Evolutionary conservation across 345 rosid genomes (phyloP), one percentile per base, ranked within the genome.

Genomic region (Raphanus raphanistrum): DNA sequence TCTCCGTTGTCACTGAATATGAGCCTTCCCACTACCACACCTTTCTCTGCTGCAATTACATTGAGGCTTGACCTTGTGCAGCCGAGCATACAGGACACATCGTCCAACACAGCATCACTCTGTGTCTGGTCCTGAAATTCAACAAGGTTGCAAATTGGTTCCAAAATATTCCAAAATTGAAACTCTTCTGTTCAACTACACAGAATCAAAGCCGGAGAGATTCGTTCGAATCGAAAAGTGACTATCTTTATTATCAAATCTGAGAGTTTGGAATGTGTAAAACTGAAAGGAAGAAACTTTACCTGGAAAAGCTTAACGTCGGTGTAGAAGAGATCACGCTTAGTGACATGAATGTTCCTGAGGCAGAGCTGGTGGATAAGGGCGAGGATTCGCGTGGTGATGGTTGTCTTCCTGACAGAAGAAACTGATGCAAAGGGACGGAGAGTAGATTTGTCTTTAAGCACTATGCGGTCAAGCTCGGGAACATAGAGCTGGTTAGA

Each of bases 301-400:
- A 75, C 98, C 85, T 95, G 99, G 84, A 95, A 95, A 70, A 95
- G 94, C 84, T 95, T 92, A 55, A 92, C 99, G 72, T 92, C 99
- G 12, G 98, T 95, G 89, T 92, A 95, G 84, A 95, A 95, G 62
- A 92, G 96, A 79, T 95, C 99, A 70, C 99, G 92, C 90, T 92
- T 95, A 58, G 99, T 95, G 79, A 95, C 98, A 45, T 92, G 97
- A 79, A 95, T 95, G 86, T 65, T 86, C 72, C 83, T 90, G 73
- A 85, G 88, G 81, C 93, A 88, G 69, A 95, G 92, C 70, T 91
- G 99, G 84, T 92, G 98, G 83, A 95, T 75, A 63, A 95, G 90
- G n/a, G 96, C 82, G 64, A 95, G 90, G 80, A 95, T 92, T 11
- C 86, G 87, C 58, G 95, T 72, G 71, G 99, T 95, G 82, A 95